Evolutionary conservation across 1,139 yeast species (phyloP).

Genomic region (Pichia sp.): DNA sequence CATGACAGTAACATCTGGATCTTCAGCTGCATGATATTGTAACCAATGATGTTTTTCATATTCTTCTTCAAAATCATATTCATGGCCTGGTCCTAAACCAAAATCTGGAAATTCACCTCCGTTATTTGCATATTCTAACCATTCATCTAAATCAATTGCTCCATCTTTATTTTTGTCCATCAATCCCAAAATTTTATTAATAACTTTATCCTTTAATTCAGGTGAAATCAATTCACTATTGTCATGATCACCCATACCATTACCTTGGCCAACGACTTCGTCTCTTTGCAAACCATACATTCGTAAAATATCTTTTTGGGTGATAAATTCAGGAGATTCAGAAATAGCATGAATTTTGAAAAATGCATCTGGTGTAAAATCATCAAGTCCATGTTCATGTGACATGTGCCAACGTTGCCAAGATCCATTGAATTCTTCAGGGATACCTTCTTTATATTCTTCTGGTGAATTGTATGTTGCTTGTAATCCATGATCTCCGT

Average conservation of each 20-base stretch:
- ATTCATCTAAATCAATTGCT: conserved; percentile 58
- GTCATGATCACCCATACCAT: conserved; percentile 80
- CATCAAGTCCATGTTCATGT: conserved; percentile 74
- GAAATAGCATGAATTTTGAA: conserved; percentile 71
- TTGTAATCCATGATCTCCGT: conserved; percentile 3
- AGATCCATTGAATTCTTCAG: conserved; percentile 25
- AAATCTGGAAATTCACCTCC: conserved; percentile 86
- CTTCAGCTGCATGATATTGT: conserved; percentile 70
- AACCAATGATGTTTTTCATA: conserved; percentile 96
- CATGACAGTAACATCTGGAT: conserved; percentile 72
- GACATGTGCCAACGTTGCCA: conserved; percentile 92
- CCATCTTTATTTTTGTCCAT: conserved; percentile 68
- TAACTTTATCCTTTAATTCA: conserved; percentile 49
- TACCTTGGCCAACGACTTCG: conserved; percentile 77
- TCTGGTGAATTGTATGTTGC: conserved; percentile 6
- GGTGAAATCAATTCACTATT: conserved; percentile 52
- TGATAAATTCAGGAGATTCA: conserved; percentile 46
- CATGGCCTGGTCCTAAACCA: conserved; percentile 96
- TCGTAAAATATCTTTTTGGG: conserved; percentile 61
- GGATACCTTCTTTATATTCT: conserved; percentile 24
- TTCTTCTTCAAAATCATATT: conserved; percentile 87
- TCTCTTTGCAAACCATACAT: conserved; percentile 75
- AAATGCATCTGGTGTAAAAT: conserved; percentile 70
- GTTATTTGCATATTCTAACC: conserved; percentile 50
- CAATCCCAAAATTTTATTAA: conserved; percentile 46